phyloP scores from a whole-genome alignment of 441 rosid species.

The Theobroma grandiflorum region DNA sequence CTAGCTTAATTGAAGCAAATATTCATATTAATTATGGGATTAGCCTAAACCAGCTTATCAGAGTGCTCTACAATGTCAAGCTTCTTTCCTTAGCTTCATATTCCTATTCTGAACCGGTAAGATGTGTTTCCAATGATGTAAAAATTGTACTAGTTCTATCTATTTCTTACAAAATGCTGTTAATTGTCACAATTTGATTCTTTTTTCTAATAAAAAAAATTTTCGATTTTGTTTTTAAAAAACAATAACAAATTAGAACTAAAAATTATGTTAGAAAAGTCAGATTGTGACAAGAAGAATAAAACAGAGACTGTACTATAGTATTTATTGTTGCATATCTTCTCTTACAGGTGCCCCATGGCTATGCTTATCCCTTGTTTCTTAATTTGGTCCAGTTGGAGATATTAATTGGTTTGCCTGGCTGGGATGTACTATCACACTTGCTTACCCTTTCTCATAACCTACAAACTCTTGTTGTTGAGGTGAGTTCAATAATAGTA shows the following conservation, averaged over 20 bases:
- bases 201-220: no score
- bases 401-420: slow-evolving; percentile 6
- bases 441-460: not conserved
- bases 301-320: no score
- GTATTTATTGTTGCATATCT: not conserved
- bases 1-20: slow-evolving; percentile 21
- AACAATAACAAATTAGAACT: no score
- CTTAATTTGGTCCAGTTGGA: not conserved
- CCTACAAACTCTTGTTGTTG: not conserved
- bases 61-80: not conserved
- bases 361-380: not conserved
- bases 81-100: slow-evolving; percentile 3
- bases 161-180: not conserved
- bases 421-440: not conserved
- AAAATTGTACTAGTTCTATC: no score
- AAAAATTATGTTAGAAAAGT: no score
- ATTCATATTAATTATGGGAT: not conserved
- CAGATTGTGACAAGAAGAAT: no score
- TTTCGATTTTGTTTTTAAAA: no score
- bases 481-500: not conserved
- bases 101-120: not conserved
- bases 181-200: not conserved
- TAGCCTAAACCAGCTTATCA: not conserved
- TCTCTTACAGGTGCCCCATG: not conserved
- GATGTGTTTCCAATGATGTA: not conserved